Percentiles rank a stretch among this genome's conserved stretches.
These are phyloP conservation scores for Cryptococcus jaspeensis DNA, from an alignment of 1,284 basidiomycete species.

Conservation along the genomic window DNA sequence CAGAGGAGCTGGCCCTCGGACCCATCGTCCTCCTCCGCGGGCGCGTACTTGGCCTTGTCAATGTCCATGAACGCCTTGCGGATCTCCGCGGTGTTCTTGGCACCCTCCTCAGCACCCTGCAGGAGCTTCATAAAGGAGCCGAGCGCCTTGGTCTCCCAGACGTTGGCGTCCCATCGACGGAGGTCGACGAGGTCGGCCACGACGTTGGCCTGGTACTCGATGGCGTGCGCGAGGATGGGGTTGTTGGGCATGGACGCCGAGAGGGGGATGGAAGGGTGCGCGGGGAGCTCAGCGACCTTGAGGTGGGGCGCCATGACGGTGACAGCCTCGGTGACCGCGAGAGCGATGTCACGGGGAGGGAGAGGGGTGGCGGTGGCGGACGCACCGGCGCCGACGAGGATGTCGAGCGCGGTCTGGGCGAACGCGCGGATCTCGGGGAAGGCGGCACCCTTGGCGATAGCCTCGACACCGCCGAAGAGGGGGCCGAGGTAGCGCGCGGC, in stretches of 20 bases:
- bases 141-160: conserved; percentile 70
- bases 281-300: conserved; percentile 58
- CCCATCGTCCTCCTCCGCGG: conserved; percentile 62
- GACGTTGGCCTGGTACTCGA: conserved; percentile 71
- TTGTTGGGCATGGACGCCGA: conserved; percentile 42
- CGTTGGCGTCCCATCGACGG: conserved; percentile 64
- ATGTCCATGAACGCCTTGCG: conserved; percentile 72
- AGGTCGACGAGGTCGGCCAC: conserved; percentile 73
- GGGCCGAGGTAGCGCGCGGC: conserved; percentile 86
- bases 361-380: conserved; percentile 66
- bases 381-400: conserved; percentile 75
- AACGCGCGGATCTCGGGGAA: conserved; percentile 98
- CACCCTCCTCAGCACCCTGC: conserved; percentile 45
- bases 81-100: conserved; percentile 62
- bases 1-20: conserved; percentile 78
- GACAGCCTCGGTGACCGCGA: conserved; percentile 61
- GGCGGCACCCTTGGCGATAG: conserved; percentile 84
- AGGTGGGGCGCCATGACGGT: conserved; percentile 63
- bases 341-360: conserved; percentile 64
- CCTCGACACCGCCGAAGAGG: conserved; percentile 87
- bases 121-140: conserved; percentile 64
- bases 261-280: conserved; percentile 51
- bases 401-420: conserved; percentile 73
- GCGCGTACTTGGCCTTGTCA: conserved; percentile 62
- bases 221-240: conserved; percentile 49